Conservation (phyloP, 352 stramenopile species). For the Pythium rishiriense region DNA sequence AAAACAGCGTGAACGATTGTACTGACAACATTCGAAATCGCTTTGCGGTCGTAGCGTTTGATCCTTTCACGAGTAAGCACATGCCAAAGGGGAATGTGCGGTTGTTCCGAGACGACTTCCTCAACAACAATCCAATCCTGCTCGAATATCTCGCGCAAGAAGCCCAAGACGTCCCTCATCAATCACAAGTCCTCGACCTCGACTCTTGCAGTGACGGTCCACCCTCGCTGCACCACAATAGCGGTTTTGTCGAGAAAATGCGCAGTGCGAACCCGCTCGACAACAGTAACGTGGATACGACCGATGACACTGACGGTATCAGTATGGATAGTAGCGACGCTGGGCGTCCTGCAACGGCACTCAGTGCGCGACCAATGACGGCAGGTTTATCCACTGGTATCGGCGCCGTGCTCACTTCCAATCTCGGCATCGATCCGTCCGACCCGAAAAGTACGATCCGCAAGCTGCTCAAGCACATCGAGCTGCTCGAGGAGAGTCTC, state of each 20-base stretch:
- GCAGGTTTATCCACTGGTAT: constrained; percentile 17
- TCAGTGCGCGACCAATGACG: neutral
- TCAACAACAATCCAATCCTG: constrained; percentile 84
- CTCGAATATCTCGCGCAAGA: constrained; percentile 77
- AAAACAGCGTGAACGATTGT: too few relatives aligned
- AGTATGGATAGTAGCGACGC: neutral
- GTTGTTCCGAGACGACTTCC: constrained; percentile 82
- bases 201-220: constrained; percentile 8
- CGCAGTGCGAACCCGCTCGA: constrained; percentile 44
- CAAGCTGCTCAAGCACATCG: constrained; percentile 84
- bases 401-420: constrained; percentile 38
- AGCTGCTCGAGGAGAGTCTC: constrained; percentile 71
- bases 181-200: constrained; percentile 13
- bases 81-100: constrained; percentile 80
- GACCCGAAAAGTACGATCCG: constrained; percentile 81
- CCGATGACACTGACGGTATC: neutral
- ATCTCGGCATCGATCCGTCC: constrained; percentile 74
- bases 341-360: neutral
- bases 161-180: constrained; percentile 23
- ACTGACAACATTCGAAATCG: neutral
- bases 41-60: constrained; percentile 25
- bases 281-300: neutral
- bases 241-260: constrained; percentile 65
- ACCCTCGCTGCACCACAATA: constrained; percentile 14
- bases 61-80: constrained; percentile 54